phyloP scores from a whole-genome alignment of 164 flowering plant species.

The Pachysandra terminalis region DNA sequence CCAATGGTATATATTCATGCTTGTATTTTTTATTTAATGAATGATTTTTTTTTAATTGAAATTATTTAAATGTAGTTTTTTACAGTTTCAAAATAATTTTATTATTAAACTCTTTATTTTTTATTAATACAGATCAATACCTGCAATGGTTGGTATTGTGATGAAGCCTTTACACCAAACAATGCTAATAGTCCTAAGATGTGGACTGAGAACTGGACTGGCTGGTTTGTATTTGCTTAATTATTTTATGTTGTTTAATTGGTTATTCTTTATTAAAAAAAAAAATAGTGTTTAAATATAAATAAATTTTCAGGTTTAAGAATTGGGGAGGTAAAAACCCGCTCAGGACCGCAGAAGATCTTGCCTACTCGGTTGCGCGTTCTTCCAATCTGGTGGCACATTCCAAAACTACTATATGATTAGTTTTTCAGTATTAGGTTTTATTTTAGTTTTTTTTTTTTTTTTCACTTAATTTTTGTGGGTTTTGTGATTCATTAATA shows the following conservation, averaged over 20 bases:
- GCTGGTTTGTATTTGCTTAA: neutral
- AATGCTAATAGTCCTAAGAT: constrained; percentile 43
- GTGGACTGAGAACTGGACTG: constrained; percentile 57
- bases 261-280: neutral
- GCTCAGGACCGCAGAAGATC: neutral
- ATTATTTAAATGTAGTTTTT: no score
- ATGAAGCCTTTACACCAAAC: constrained; percentile 25
- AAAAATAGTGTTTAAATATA: no score
- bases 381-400: neutral
- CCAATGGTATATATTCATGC: no score
- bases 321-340: neutral
- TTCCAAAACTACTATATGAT: neutral
- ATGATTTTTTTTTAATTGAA: no score
- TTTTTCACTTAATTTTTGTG: neutral
- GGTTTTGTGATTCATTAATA: neutral
- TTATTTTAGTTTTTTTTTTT: no score
- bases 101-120: neutral
- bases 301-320: constrained; percentile 3
- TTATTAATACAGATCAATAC: neutral
- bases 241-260: neutral
- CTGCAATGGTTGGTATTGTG: neutral
- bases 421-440: neutral
- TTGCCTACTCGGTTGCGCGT: neutral
- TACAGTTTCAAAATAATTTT: no score
- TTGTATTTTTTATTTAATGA: no score